A percentile compares a stretch with the other conserved stretches of the same genome.
Conservation (phyloP, 306 rosid species). For the Cucurbita pepo region DNA sequence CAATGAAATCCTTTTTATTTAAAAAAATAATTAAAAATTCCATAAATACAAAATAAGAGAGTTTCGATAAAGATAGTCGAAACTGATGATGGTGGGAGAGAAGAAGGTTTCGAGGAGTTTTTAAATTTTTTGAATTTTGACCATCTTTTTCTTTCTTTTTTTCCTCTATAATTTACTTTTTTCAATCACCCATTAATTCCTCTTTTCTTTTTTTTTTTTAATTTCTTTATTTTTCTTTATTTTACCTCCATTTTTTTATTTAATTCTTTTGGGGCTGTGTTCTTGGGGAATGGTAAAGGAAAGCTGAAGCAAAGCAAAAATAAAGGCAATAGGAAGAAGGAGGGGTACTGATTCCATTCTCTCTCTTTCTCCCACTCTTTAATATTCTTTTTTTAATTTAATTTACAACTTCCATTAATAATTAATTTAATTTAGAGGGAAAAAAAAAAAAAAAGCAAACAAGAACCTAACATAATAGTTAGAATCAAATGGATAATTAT, state of each 20-base stretch:
- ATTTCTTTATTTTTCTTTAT: neutral
- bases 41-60: constrained; percentile 10
- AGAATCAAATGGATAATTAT: no score
- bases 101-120: constrained; percentile 68
- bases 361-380: constrained; percentile 8
- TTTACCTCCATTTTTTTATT: neutral
- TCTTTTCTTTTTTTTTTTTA: neutral
- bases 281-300: constrained; percentile 93
- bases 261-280: neutral
- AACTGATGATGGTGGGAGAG: constrained; percentile 40
- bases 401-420: neutral
- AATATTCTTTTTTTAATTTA: neutral
- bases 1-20: neutral
- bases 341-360: constrained; percentile 87
- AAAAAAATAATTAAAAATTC: neutral
- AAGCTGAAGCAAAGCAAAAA: constrained; percentile 85
- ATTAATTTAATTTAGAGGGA: neutral
- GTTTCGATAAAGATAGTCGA: constrained; percentile 98
- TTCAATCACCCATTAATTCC: constrained; percentile 31
- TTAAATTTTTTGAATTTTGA: constrained; percentile 56
- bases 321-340: constrained; percentile 24
- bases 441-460: no score
- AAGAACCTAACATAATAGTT: no score
- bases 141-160: constrained; percentile 63
- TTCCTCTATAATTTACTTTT: constrained; percentile 29